Conservation (phyloP, 1,284 basidiomycete genomes). For the Moesziomyces sp. region DNA sequence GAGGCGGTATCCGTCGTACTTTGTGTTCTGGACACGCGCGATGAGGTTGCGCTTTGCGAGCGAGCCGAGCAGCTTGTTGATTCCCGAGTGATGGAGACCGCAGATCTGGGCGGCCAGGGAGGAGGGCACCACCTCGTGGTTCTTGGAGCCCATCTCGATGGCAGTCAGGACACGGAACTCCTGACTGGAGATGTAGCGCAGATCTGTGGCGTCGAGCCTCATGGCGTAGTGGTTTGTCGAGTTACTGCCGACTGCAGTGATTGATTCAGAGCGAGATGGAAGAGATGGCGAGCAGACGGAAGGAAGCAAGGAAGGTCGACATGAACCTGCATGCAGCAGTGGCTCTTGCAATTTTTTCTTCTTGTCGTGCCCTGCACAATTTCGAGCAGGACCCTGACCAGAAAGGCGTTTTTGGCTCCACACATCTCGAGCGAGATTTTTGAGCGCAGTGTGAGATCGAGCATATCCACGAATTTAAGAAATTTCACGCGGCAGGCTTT, state of each 20-base stretch:
- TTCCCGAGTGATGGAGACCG: slow-evolving; percentile 86
- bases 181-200: slow-evolving; percentile 89
- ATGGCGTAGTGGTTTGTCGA: slow-evolving; percentile 67
- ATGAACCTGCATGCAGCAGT: no score
- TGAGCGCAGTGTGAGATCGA: neutral
- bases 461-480: neutral
- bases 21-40: slow-evolving; percentile 87
- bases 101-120: slow-evolving; percentile 89
- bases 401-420: neutral
- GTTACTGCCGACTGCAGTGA: neutral
- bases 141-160: slow-evolving; percentile 97
- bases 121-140: slow-evolving; percentile 94
- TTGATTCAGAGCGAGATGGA: slow-evolving; percentile 1
- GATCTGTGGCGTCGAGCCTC: slow-evolving; percentile 94
- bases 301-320: no score
- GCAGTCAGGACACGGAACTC: slow-evolving; percentile 95
- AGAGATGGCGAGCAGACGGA: slow-evolving; percentile 1
- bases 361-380: neutral
- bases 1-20: slow-evolving; percentile 95
- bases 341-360: neutral
- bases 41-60: slow-evolving; percentile 92
- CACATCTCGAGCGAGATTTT: neutral
- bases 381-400: slow-evolving; percentile 8
- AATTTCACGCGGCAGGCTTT: no score
- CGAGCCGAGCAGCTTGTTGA: slow-evolving; percentile 89